Base-by-base conservation (phyloP, 345 rosid species). In the Citrus cavaleriei region DNA sequence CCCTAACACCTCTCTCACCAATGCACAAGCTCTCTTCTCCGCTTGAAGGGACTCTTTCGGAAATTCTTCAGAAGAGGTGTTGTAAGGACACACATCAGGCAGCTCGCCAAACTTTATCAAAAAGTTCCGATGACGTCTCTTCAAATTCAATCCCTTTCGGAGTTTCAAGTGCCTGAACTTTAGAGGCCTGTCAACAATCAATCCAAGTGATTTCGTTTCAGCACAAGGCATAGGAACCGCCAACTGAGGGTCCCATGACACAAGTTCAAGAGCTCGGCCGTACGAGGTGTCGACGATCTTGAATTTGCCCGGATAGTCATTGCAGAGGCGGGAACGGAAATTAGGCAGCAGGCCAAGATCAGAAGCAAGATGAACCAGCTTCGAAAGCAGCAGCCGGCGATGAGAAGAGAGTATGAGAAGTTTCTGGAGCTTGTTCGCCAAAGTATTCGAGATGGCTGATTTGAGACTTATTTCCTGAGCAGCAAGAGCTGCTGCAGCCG, bases 291-390 rank as follows among this genome's bases (percentile, higher is more conserved):
- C 93, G 10, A 92, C 91, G 28, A 85, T 88, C 90, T 84, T 93
- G 84, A 95, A 92, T 83, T 83, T 90, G 14, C 90, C 91, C 0
- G 94, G 96, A 78, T 87, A 86, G 63, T 91, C 97, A 84, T 91
- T 91, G 83, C 99, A 93, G 49, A 93, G 95, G 27, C 93, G 84
- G 49, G 97, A 93, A 72, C 95, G 89, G 77, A 95, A 93, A 83
- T 91, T 92, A n/a, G 97, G 92, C 65, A 92, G 93, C 18, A 95
- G 87, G 19, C 99, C 99, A 59, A 95, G 91, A 87, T 95, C 95
- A 7, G 97, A 95, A 2, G 89, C 93, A 28, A 95, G 81, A 78
- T 95, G 98, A 82, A 92, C 97, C 72, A 95, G 84, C 84, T 95
- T 95, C 27, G 97, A 87, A 60, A 95, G 84, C 61, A 92, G 86